Evolutionary conservation across 108 stramenopile species (phyloP), one percentile per base, ranked within the genome.

Genomic region (Cyclotella baltica): DNA sequence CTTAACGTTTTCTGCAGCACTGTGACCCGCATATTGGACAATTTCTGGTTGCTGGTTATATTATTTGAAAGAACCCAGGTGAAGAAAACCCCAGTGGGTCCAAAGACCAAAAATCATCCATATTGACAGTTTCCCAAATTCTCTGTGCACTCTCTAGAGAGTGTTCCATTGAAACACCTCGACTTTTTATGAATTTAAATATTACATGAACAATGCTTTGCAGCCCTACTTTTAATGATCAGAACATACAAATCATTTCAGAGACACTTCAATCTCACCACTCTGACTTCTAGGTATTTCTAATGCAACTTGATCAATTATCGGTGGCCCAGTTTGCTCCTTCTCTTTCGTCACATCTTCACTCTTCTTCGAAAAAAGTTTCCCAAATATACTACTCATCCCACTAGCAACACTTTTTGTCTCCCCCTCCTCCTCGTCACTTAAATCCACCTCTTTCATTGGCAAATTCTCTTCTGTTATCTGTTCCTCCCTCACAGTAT

Each of bases 231-330:
- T 66, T 47, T n/a, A n/a, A n/a, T n/a, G n/a, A n/a, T n/a, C n/a
- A n/a, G n/a, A n/a, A n/a, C n/a, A n/a, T n/a, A n/a, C n/a, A n/a
- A n/a, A n/a, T 52, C 34, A 46, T 25, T 53, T 55, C 34, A 56
- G 66, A 20, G 61, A 63, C 9, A 75, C 55, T 31, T 75, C 73
- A 30, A 75, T 64, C 51, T 66, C 64, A 37, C 56, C 38, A 62
- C 72, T 75, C 20, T 66, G 53, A 19, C 46, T 23, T 34, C 28
- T 34, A 29, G 73, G 73, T 31, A 66, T 35, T 3, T 65, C 63
- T 31, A 75, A 37, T 20, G 53, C 73, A 52, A 75, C 62, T 15
- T 65, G 50, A 43, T 65, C 52, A 0, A 64, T 65, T 20, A 75
- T 53, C 25, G 48, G 33, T 27, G 73, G 0, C 19, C 53, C 52